Percentiles rank a stretch among this genome's conserved stretches.
Evolutionary conservation across 805 yeast genomes (phyloP).

Genomic region (Dipodascopsis tothii): DNA sequence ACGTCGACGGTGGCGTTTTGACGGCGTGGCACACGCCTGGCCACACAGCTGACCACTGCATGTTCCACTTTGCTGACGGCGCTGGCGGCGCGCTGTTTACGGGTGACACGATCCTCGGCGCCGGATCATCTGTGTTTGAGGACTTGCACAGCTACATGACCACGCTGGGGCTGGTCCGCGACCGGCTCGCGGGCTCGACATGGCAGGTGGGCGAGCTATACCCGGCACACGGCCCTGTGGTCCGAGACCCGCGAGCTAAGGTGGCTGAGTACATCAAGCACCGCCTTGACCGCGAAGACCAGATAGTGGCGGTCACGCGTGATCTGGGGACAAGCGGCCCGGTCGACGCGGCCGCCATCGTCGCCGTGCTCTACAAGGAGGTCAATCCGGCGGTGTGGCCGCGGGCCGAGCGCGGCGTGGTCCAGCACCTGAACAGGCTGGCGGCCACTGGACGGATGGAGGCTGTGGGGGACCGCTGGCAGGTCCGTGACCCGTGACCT

Average conservation of each 20-base stretch:
- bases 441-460: background rate
- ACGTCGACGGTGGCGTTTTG: background rate
- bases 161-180: constrained; percentile 28
- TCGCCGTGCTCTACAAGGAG: constrained; percentile 26
- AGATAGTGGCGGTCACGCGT: constrained; percentile 23
- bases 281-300: constrained; percentile 31
- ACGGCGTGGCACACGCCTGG: constrained; percentile 30
- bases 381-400: constrained; percentile 25
- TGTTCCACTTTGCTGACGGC: constrained; percentile 31
- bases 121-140: constrained; percentile 33
- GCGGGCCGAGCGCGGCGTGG: constrained; percentile 32
- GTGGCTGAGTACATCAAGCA: constrained; percentile 32
- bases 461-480: no score
- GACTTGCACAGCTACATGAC: constrained; percentile 29
- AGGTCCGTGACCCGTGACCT: no score
- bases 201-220: constrained; percentile 23
- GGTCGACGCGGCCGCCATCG: constrained; percentile 16
- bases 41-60: constrained; percentile 34
- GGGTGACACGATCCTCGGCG: constrained; percentile 36
- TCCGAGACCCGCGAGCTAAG: constrained; percentile 26
- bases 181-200: constrained; percentile 18
- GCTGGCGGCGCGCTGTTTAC: constrained; percentile 26
- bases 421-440: constrained; percentile 29
- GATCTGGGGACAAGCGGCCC: background rate
- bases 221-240: constrained; percentile 35